Conservation (phyloP, 139 green algal species). For the Penium margaritaceum region DNA sequence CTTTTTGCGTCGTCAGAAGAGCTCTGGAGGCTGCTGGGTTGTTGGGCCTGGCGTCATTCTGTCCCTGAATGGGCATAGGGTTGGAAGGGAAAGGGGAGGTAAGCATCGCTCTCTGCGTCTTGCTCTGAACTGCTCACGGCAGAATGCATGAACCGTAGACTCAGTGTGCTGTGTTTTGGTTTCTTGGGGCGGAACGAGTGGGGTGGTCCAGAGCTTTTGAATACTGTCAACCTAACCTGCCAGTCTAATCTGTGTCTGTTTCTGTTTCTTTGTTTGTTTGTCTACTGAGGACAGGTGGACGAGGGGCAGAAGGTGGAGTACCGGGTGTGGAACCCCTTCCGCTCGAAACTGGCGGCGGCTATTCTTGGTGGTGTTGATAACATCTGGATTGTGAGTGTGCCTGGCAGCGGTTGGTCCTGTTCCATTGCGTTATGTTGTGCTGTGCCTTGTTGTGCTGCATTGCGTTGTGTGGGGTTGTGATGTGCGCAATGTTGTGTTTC, state of each 20-base stretch:
- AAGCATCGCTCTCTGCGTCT: too few species aligned
- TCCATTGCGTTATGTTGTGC: neutral
- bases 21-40: neutral
- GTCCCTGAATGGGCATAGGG: neutral
- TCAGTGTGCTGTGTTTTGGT: neutral
- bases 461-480: neutral
- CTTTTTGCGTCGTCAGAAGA: neutral
- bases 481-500: neutral
- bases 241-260: neutral
- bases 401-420: neutral
- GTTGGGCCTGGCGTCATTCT: neutral
- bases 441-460: neutral
- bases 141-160: too few species aligned
- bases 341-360: constrained; percentile 93
- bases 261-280: neutral
- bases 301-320: constrained; percentile 90
- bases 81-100: too few species aligned
- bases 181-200: neutral
- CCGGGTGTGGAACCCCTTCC: constrained; percentile 98
- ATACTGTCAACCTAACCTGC: neutral
- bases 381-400: constrained; percentile 81
- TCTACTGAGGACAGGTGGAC: constrained; percentile 43
- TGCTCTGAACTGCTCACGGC: too few species aligned
- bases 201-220: neutral
- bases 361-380: constrained; percentile 97